Evolutionary conservation across 2,329 filamentous ascomycete genomes (phyloP), one percentile per base, ranked within the genome.

Genomic region (Colletotrichum camelliae): DNA sequence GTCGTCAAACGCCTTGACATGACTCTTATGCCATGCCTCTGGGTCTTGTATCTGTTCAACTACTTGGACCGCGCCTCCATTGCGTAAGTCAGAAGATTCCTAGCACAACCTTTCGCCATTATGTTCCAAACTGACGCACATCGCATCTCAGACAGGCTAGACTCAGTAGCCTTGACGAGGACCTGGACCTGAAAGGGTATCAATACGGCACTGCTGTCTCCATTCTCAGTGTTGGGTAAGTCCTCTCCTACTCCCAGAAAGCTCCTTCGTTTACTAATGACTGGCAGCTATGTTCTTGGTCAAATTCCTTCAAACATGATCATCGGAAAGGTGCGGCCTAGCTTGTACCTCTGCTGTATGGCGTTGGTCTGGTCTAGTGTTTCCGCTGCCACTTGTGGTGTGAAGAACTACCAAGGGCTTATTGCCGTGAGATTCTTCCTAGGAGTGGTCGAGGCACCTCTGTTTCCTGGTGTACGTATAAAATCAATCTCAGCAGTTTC

Each of bases 181-280:
- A 82, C 29, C 77, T 82, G 5, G 76, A 72, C 2, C 79, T 82
- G 5, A 57, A 77, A 1, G 78, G 79, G 1, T 79, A 77, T 9
- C 74, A 81, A 27, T 82, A 79, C 52, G 80, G 79, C 15, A 77
- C 79, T 10, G 80, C 80, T 1, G 79, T 82, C 0, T 77, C 72
- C 16, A 81, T 81, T 21, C 64, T 82, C 9, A 81, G 78, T 33
- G 77, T 81, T 2, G 80, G 80, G 73, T 77, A n/a, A 15, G 60
- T 71, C 27, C 21, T 5, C 13, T n/a, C 4, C 5, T 2, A 4
- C 4, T 4, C 16, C 3, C 1, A 7, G 1, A 37, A 9, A 2
- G 1, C 8, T 1, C 2, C 8, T 1, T 1, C 1, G 0, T 18
- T 5, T 8, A 12, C 6, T 52, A 24, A 67, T 13, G 7, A 10